These are phyloP conservation scores for Fusarium phyllophilum DNA, from an alignment of 2,329 filamentous ascomycete genomes.

Conservation along the genomic window DNA sequence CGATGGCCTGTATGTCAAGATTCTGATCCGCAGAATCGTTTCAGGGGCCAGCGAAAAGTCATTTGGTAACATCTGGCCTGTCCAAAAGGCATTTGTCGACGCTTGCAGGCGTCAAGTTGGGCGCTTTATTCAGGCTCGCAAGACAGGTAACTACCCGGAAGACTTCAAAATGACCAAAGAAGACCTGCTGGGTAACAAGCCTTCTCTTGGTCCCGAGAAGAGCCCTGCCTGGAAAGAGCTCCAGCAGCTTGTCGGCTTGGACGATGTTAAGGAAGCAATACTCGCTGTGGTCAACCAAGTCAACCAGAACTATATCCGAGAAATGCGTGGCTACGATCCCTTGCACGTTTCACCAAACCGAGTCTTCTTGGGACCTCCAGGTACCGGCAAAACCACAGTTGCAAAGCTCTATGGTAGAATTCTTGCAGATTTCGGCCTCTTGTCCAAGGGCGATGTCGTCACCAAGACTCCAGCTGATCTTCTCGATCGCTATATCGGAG, in stretches of 20 bases:
- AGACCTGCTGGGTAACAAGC: slow-evolving; percentile 76
- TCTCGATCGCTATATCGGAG: slow-evolving; percentile 69
- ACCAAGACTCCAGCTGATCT: slow-evolving; percentile 79
- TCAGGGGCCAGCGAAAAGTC: slow-evolving; percentile 68
- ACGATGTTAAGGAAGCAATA: slow-evolving; percentile 65
- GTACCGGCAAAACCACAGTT: slow-evolving; percentile 79
- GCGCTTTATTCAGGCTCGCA: slow-evolving; percentile 57
- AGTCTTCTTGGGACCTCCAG: slow-evolving; percentile 76
- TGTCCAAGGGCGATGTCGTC: slow-evolving; percentile 64
- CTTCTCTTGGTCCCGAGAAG: slow-evolving; percentile 60
- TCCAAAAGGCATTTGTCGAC: slow-evolving; percentile 66
- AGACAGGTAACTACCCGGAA: slow-evolving; percentile 38
- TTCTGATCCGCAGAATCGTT: slow-evolving; percentile 69
- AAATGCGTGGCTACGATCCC: slow-evolving; percentile 67
- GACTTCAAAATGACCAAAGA: slow-evolving; percentile 60
- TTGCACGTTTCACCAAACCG: slow-evolving; percentile 71
- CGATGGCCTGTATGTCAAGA: slow-evolving; percentile 69
- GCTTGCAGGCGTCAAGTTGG: slow-evolving; percentile 66
- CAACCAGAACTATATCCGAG: slow-evolving; percentile 70
- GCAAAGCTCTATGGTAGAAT: slow-evolving; percentile 77
- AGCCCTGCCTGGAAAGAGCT: slow-evolving; percentile 68
- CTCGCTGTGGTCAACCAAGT: slow-evolving; percentile 60
- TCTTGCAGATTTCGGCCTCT: slow-evolving; percentile 71
- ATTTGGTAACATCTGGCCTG: slow-evolving; percentile 76
- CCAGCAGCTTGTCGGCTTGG: slow-evolving; percentile 67